Percentiles rank a stretch among this genome's conserved stretches.
phyloP scores from a whole-genome alignment of 1,139 yeast genomes.

The Scheffersomyces titani region DNA sequence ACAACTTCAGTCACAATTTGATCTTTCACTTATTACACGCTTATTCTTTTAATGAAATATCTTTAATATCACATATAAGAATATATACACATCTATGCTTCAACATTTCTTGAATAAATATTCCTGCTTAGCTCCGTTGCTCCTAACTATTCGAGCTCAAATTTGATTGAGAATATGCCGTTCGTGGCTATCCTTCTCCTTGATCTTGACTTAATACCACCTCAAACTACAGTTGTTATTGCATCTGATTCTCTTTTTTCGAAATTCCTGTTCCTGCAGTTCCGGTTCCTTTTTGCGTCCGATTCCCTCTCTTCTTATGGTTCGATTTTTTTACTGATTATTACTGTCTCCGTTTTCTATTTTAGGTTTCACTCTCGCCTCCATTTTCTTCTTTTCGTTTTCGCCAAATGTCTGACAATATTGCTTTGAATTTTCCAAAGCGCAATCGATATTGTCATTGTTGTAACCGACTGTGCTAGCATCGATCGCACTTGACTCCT shows the following conservation, averaged over 20 bases:
- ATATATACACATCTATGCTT: background rate
- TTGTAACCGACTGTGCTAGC: constrained; percentile 2
- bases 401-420: constrained; percentile 5
- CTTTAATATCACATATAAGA: too few relatives aligned
- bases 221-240: too few relatives aligned
- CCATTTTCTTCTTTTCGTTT: background rate
- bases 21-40: background rate
- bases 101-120: background rate
- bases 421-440: constrained; percentile 6
- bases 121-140: background rate
- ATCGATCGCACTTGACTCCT: background rate
- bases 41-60: too few relatives aligned
- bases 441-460: constrained; percentile 11
- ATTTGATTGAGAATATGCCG: too few relatives aligned
- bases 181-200: too few relatives aligned
- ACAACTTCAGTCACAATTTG: background rate
- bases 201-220: too few relatives aligned
- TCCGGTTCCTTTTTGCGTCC: background rate
- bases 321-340: too few relatives aligned
- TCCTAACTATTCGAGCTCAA: too few relatives aligned
- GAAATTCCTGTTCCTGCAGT: background rate
- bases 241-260: background rate
- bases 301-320: background rate
- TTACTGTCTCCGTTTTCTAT: too few relatives aligned
- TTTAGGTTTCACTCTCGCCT: background rate